Conservation (phyloP, 2,329 filamentous ascomycete species). For the Sclerotinia borealis region DNA sequence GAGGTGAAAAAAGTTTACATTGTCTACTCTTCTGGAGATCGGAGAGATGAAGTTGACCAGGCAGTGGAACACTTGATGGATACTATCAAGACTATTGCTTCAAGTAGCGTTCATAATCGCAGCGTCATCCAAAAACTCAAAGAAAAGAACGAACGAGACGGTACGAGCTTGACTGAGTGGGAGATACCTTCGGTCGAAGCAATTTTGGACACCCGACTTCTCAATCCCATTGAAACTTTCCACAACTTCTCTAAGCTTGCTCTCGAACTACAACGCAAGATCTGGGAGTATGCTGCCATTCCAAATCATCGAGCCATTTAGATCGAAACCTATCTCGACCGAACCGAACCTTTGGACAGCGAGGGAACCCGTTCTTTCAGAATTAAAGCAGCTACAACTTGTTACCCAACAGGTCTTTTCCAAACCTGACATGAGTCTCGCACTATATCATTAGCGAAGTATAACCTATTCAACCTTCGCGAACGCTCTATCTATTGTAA, state of each 20-base stretch:
- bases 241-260: not conserved
- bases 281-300: not conserved
- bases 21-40: slow-evolving; percentile 8
- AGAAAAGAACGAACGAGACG: not conserved
- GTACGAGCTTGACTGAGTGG: not conserved
- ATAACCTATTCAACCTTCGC: not conserved
- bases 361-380: not conserved
- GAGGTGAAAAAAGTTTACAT: not conserved
- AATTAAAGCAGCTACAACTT: not conserved
- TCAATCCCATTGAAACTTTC: not conserved
- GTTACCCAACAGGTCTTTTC: not conserved
- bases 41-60: not conserved
- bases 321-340: not conserved
- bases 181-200: not conserved
- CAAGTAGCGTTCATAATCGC: too few relatives aligned
- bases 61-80: not conserved
- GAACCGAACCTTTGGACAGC: not conserved
- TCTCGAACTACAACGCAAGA: not conserved
- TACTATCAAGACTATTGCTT: not conserved
- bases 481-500: too few relatives aligned
- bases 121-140: too few relatives aligned
- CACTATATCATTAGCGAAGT: not conserved
- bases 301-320: not conserved
- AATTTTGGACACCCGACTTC: not conserved
- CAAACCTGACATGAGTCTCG: not conserved